phyloP scores from a whole-genome alignment of 129 eudicot genomes.

The Gnaphalium uliginosum region DNA sequence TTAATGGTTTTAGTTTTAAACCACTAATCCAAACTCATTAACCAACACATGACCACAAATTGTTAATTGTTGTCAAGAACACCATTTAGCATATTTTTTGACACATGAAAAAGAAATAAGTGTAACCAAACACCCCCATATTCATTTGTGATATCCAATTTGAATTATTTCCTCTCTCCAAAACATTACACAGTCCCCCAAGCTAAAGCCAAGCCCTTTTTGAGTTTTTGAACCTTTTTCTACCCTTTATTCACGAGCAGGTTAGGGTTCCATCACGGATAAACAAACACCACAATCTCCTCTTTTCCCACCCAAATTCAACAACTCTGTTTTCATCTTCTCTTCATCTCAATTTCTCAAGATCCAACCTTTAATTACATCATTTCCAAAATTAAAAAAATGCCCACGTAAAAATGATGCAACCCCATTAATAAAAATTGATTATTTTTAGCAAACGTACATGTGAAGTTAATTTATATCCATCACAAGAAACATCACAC shows the following conservation, averaged over 20 bases:
- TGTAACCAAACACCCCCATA: background rate
- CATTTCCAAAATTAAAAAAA: background rate
- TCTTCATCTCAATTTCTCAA: background rate
- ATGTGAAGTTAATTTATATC: constrained; percentile 23
- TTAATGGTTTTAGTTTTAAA: no score
- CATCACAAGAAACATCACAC: constrained; percentile 14
- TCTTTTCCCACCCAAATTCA: constrained; percentile 24
- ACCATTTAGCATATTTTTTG: no score
- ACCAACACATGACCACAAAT: background rate
- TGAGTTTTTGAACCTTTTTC: background rate
- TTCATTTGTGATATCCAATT: background rate
- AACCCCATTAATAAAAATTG: background rate
- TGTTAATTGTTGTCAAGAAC: no score
- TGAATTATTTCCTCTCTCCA: background rate
- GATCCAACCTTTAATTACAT: background rate
- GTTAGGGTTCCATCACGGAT: constrained; percentile 27
- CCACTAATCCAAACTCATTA: background rate
- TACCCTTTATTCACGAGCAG: constrained; percentile 10
- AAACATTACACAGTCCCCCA: constrained; percentile 13
- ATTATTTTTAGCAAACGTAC: constrained; percentile 24
- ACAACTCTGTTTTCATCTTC: background rate
- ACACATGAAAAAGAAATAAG: background rate
- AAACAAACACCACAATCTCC: background rate
- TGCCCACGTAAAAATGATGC: background rate
- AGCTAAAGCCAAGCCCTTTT: background rate